A percentile compares a stretch with the other conserved stretches of the same genome.
Evolutionary conservation across 176 grass and related monocot genomes (phyloP).

Genomic region (Elaeis guineensis): DNA sequence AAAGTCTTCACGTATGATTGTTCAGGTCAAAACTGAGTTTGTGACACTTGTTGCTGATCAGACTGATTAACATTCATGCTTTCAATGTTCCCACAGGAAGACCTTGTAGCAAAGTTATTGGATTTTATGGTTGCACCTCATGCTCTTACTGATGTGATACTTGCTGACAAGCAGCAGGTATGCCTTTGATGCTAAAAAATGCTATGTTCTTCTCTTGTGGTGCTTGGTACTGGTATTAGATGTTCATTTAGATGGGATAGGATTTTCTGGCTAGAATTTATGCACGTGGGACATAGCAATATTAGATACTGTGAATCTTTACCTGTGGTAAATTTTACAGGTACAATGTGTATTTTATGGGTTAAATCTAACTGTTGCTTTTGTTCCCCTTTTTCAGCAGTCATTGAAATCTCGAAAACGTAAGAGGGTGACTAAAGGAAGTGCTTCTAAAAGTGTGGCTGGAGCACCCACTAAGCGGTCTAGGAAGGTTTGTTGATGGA

Average conservation of each 20-base stretch:
- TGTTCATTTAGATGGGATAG: too few species aligned
- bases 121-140: conserved; percentile 92
- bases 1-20: too few species aligned
- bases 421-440: conserved; percentile 53
- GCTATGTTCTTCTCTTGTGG: not conserved
- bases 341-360: too few species aligned
- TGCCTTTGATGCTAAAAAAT: conserved; percentile 9
- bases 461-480: conserved; percentile 34
- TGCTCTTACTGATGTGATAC: conserved; percentile 29
- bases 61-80: too few species aligned
- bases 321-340: too few species aligned
- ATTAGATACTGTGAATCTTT: too few species aligned
- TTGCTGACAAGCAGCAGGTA: conserved; percentile 42
- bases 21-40: not conserved
- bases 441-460: conserved; percentile 40
- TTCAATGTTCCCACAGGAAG: conserved; percentile 45
- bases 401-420: conserved; percentile 68
- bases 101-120: conserved; percentile 72
- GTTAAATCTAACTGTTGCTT: not conserved
- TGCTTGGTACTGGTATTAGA: too few species aligned
- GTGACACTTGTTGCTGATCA: too few species aligned
- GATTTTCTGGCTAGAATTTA: too few species aligned
- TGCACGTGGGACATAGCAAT: too few species aligned
- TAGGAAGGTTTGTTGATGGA: conserved; percentile 42
- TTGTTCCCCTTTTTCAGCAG: conserved; percentile 29